phyloP scores from a whole-genome alignment of 805 yeast species.

The Candida cerambycidarum region DNA sequence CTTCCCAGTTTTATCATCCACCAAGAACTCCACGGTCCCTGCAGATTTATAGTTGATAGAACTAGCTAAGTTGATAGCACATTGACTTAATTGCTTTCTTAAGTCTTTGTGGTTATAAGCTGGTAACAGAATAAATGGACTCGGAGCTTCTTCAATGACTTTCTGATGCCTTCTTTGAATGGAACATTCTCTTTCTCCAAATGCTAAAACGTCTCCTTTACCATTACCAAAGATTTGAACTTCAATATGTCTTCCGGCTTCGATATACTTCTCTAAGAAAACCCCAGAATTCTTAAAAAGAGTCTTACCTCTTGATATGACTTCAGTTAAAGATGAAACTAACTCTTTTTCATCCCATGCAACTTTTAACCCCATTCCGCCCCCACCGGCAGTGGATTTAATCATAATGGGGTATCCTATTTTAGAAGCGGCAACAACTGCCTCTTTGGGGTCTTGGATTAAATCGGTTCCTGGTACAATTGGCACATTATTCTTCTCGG shows the following conservation, averaged over 20 bases:
- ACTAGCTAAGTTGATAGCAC: slow-evolving; percentile 80
- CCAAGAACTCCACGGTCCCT: slow-evolving; percentile 95
- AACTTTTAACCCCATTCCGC: slow-evolving; percentile 95
- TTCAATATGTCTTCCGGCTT: slow-evolving; percentile 93
- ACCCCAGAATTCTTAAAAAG: slow-evolving; percentile 96
- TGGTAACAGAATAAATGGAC: slow-evolving; percentile 64
- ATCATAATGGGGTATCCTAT: slow-evolving; percentile 91
- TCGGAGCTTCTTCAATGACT: slow-evolving; percentile 95
- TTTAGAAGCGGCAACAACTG: slow-evolving; percentile 65
- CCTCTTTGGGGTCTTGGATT: slow-evolving; percentile 69
- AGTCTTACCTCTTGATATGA: slow-evolving; percentile 87
- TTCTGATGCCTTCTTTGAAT: slow-evolving; percentile 96
- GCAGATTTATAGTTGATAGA: slow-evolving; percentile 90
- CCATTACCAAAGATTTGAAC: slow-evolving; percentile 97
- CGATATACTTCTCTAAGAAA: slow-evolving; percentile 92
- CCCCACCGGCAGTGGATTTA: slow-evolving; percentile 98
- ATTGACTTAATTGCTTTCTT: slow-evolving; percentile 67
- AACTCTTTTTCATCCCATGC: slow-evolving; percentile 80
- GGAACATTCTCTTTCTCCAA: slow-evolving; percentile 97
- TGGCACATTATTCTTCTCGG: slow-evolving; percentile 86
- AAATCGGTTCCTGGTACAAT: slow-evolving; percentile 94
- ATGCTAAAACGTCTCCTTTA: slow-evolving; percentile 82
- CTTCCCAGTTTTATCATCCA: slow-evolving; percentile 79
- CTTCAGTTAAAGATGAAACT: slow-evolving; percentile 79
- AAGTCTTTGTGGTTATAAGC: slow-evolving; percentile 60